Evolutionary conservation across 2,329 filamentous ascomycete genomes (phyloP), one percentile per base, ranked within the genome.

Genomic region (Metarhizium humberi): DNA sequence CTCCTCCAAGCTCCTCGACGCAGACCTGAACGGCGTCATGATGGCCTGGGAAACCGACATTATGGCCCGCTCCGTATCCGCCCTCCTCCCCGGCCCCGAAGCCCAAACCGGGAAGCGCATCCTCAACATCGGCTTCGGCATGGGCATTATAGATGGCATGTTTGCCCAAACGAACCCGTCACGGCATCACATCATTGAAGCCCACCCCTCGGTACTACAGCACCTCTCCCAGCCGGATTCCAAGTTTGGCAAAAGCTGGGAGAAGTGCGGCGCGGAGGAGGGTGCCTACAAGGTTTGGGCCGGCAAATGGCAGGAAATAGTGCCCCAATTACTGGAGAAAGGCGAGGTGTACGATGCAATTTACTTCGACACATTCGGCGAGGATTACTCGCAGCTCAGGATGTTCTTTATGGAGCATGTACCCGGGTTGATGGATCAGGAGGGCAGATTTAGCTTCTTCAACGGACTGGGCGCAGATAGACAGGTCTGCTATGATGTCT

Each of bases 301-400:
- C 20, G 70, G 90, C 3, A 78, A 78, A 61, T 95, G 91, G 91
- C 91, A 95, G 70, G 88, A 94, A 57, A 73, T 94, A 0, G 75
- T 92, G 16, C 87, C 86, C 0, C 74, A 75, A 52, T 75, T 95
- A 7, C 73, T 92, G 1, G 80, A 82, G 57, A 73, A 82, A 45
- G 87, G 87, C 10, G 79, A 87, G 63, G 74, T 84, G 13, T 92
- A 92, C 65, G 89, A 95, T 66, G 89, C 87, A 32, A 90, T 99
- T 62, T 99, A 97, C 75, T 97, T 96, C 66, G 94, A 99, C 67
- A 99, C 94, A 0, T 97, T 97, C 69, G 94, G 91, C 6, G 94
- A 99, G 73, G 89, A 94, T 60, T 99, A 97, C 71, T 77, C 78
- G 2, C 88, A 92, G 68, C 82, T 97, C 32, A 86, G 87, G 50